Base-by-base conservation (phyloP, 2,329 filamentous ascomycete genomes). In the Fusarium anguioides region DNA sequence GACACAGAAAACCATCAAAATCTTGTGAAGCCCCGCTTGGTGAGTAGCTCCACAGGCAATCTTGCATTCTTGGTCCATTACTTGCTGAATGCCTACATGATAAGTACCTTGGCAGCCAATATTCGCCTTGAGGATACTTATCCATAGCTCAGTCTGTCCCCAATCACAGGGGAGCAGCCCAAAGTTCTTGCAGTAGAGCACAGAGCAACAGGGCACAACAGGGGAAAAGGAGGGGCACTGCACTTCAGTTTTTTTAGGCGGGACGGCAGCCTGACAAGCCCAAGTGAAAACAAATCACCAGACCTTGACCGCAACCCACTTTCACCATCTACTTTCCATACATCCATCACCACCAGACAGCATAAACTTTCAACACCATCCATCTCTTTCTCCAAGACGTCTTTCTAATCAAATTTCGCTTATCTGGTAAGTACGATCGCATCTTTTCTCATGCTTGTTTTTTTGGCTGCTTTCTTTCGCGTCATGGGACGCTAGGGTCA, bases 251-350 rank as follows among this genome's bases (percentile, higher is more conserved):
- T 69, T 64, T 58, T 60, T 57, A 56, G 59, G 59, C 51, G 47
- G 70, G 70, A 56, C 63, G 58, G 66, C 63, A 52, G 62, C 66
- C 66, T 67, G 52, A 69, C 48, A 65, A 66, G 60, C 47, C 47
- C 23, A 49, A 42, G 59, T 53, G 58, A 63, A 68, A 71, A 70
- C 68, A 71, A 72, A 72, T 72, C 70, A 72, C 63, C 70, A 72
- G 70, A 72, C 70, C 63, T 66, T 66, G 54, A 61, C 56, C 65
- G 60, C 64, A 68, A 68, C 54, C 66, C 65, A 68, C 66, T 63
- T 66, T 61, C 48, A 55, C 49, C 66, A 66, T 63, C 56, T 52
- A 51, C 47, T 50, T 50, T 27, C 46, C 33, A 21, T 49, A 50
- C 59, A 61, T 41, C 41, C 61, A 66, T 49, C 50, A 66, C 50